Evolutionary conservation across 2,329 filamentous ascomycete genomes (phyloP), one percentile per base, ranked within the genome.

Genomic region (Monosporascus sp.): DNA sequence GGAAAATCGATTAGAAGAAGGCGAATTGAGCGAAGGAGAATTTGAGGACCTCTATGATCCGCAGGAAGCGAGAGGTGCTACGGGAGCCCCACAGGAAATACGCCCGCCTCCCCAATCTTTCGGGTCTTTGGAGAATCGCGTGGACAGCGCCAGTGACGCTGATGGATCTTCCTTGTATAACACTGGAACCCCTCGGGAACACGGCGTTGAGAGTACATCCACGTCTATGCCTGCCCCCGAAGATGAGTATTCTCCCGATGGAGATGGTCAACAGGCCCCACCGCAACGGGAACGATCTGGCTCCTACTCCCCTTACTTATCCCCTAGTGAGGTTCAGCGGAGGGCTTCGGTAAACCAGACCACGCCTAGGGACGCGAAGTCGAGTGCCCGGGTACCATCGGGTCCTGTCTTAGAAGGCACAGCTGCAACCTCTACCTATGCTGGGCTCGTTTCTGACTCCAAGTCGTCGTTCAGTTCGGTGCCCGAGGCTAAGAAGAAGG

Each of bases 11-110:
- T 59, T 63, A 25, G 89, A 94, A 63, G 89, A 95, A 62, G 89
- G 88, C 17, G 90, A 95, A 67, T 68, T 94, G 31, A 88, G 83
- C 57, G 89, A 93, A 61, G 81, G 77, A 18, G 84, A 87, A 60
- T 76, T 79, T 48, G 79, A 83, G 49, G 79, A 83, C 60, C 62
- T 78, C 2, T 83, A 83, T 56, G 78, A 81, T 48, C 74, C 77
- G 4, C n/a, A 9, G 20, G 43, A 46, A 46, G 8, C 11, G 9
- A 60, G 60, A 47, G 62, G 61, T 46, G 35, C 51, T 5, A 24
- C 48, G 31, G 50, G 50, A 24, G 7, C 49, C 15, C 25, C 54
- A 7, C 31, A 49, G 15, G 49, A 45, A 35, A 36, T 44, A 20
- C 52, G 27, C 25, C 55, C 54, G 22, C 45, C 55, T 27, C 48